These are phyloP conservation scores for Takashimella koratensis DNA, from an alignment of 1,284 basidiomycete species.

Conservation along the genomic window DNA sequence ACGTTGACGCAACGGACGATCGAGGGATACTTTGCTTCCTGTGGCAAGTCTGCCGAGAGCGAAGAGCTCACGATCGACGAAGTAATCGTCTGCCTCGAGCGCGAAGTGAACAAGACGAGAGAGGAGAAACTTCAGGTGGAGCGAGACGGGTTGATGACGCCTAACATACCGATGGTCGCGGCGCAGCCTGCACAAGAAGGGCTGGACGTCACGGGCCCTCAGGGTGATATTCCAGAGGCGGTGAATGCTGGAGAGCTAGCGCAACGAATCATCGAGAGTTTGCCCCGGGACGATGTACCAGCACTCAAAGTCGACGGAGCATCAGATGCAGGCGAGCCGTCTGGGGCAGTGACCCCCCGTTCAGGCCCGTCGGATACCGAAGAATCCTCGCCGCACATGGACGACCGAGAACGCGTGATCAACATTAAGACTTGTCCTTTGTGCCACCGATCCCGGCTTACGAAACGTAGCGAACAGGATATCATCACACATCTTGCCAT, in stretches of 20 bases:
- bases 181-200: slow-evolving; percentile 30
- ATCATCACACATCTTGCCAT: slow-evolving; percentile 91
- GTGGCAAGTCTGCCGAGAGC: slow-evolving; percentile 60
- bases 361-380: slow-evolving; percentile 11
- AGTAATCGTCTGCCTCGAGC: slow-evolving; percentile 69
- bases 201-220: slow-evolving; percentile 34
- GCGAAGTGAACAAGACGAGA: slow-evolving; percentile 66
- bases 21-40: slow-evolving; percentile 71
- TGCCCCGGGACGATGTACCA: slow-evolving; percentile 22
- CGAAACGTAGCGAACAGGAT: slow-evolving; percentile 82
- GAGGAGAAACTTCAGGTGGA: slow-evolving; percentile 61
- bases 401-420: slow-evolving; percentile 80
- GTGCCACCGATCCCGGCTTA: slow-evolving; percentile 82
- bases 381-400: slow-evolving; percentile 17
- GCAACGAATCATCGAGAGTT: slow-evolving; percentile 29
- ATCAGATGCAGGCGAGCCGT: not conserved
- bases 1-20: slow-evolving; percentile 79
- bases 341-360: not conserved
- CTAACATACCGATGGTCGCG: slow-evolving; percentile 25
- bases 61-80: slow-evolving; percentile 78
- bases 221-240: slow-evolving; percentile 20
- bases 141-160: slow-evolving; percentile 8
- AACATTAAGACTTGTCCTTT: slow-evolving; percentile 91
- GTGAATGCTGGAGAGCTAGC: slow-evolving; percentile 38
- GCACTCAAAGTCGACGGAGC: slow-evolving; percentile 30